These are phyloP conservation scores for Boeremia lycopersici DNA, from an alignment of 2,329 filamentous ascomycete genomes.

Conservation along the genomic window DNA sequence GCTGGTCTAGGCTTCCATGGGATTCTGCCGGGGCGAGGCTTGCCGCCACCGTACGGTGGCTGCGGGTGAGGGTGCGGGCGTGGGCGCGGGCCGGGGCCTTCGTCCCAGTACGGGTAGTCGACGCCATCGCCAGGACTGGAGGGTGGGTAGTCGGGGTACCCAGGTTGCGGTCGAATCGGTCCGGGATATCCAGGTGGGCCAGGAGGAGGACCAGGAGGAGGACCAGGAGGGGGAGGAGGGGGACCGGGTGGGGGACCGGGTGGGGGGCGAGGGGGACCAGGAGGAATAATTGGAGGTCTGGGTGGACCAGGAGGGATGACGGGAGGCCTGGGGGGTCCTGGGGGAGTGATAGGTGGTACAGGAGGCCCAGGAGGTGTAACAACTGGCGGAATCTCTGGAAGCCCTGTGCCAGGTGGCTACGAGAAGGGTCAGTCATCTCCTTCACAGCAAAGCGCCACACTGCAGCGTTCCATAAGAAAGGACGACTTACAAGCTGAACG, in stretches of 20 bases:
- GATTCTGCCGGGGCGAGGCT: not conserved
- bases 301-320: not conserved
- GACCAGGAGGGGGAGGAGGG: not conserved
- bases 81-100: not conserved
- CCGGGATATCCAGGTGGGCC: too few species aligned
- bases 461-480: not conserved
- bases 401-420: too few species aligned
- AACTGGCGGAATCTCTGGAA: too few species aligned
- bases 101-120: constrained; percentile 17
- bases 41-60: not conserved
- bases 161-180: not conserved
- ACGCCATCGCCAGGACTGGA: constrained; percentile 22
- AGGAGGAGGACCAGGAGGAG: too few species aligned
- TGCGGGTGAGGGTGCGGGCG: not conserved
- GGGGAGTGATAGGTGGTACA: not conserved
- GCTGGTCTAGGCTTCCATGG: constrained; percentile 12
- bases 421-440: not conserved
- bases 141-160: constrained; percentile 7
- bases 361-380: not conserved
- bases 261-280: too few species aligned
- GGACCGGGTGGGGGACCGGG: not conserved
- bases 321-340: not conserved
- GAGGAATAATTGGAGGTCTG: too few species aligned
- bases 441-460: not conserved
- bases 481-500: not conserved